These are phyloP conservation scores for Microdochium trichocladiopsis DNA, from an alignment of 2,329 filamentous ascomycete species.

Conservation along the genomic window DNA sequence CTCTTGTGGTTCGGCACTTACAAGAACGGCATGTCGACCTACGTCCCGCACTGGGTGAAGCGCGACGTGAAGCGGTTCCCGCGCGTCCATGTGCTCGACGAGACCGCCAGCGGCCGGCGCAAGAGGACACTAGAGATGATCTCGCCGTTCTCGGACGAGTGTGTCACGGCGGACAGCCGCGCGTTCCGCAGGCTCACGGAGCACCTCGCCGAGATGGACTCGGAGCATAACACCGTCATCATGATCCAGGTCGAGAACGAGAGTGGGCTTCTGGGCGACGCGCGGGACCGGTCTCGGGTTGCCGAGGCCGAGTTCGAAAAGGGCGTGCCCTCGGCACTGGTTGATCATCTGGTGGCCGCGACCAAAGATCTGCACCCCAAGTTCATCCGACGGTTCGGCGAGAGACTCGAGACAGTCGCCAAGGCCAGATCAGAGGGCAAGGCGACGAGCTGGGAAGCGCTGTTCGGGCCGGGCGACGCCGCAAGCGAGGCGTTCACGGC, in stretches of 20 bases:
- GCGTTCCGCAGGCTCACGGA: conserved; percentile 23
- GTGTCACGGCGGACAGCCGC: conserved; percentile 19
- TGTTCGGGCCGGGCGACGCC: conserved; percentile 17
- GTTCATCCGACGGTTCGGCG: conserved; percentile 18
- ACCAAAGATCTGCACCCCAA: conserved; percentile 15
- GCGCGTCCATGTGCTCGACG: conserved; percentile 19
- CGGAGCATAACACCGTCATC: conserved; percentile 30
- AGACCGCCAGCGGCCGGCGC: conserved; percentile 20
- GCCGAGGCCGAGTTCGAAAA: conserved; percentile 18
- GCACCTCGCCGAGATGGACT: conserved; percentile 25
- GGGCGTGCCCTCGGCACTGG: conserved; percentile 18
- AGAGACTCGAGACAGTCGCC: conserved; percentile 17
- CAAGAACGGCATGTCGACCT: conserved; percentile 30
- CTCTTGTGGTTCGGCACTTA: conserved; percentile 31
- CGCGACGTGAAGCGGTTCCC: conserved; percentile 26
- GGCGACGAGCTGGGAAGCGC: conserved; percentile 19
- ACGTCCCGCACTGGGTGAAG: conserved; percentile 26
- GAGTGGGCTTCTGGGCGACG: conserved; percentile 33
- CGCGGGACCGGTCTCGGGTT: conserved; percentile 26
- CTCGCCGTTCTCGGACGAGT: conserved; percentile 18
- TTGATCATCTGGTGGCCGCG: conserved; percentile 14
- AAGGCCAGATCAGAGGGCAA: no score
- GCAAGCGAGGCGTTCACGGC: conserved; percentile 4
- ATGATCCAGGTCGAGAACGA: conserved; percentile 43
- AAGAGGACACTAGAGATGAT: conserved; percentile 25